A percentile compares a stretch with the other conserved stretches of the same genome.
phyloP scores from a whole-genome alignment of 1,284 basidiomycete species.

The Ustilago xerochloae region DNA sequence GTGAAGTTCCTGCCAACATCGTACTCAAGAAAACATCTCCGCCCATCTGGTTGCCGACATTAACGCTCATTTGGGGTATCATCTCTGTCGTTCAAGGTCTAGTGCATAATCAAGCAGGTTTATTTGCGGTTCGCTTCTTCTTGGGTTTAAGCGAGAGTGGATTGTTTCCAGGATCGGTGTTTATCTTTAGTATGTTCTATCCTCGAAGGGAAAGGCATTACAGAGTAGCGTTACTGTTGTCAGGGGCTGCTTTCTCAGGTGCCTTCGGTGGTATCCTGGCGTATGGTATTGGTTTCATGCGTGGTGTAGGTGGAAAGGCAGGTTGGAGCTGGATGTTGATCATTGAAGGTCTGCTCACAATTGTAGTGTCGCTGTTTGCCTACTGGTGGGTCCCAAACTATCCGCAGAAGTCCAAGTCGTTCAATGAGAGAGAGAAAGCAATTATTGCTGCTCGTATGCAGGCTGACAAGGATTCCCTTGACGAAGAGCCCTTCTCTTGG shows the following conservation, averaged over 20 bases:
- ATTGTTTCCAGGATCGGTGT: conserved; percentile 75
- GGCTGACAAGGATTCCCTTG: conserved; percentile 73
- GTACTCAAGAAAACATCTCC: conserved; percentile 74
- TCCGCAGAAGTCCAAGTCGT: conserved; percentile 73
- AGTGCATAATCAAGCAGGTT: conserved; percentile 72
- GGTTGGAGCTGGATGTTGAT: conserved; percentile 74
- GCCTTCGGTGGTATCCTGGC: conserved; percentile 70
- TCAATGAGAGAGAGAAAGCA: conserved; percentile 72
- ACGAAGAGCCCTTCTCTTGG: conserved; percentile 68
- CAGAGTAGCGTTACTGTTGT: conserved; percentile 74
- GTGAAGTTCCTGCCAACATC: conserved; percentile 53
- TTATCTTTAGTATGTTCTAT: conserved; percentile 76
- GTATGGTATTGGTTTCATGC: conserved; percentile 74
- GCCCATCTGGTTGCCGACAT: conserved; percentile 74
- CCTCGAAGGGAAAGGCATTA: conserved; percentile 74
- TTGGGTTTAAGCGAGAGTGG: conserved; percentile 54
- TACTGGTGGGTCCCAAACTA: conserved; percentile 75
- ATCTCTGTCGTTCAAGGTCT: conserved; percentile 75
- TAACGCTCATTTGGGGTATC: conserved; percentile 75
- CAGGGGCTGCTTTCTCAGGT: conserved; percentile 49
- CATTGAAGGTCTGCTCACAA: conserved; percentile 74
- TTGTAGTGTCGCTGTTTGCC: conserved; percentile 71
- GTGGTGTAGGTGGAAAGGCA: conserved; percentile 72
- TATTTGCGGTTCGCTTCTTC: conserved; percentile 75
- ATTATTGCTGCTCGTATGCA: conserved; percentile 72